Evolutionary conservation across 2,329 filamentous ascomycete species (phyloP).

Genomic region (Paecilomyces formosus): DNA sequence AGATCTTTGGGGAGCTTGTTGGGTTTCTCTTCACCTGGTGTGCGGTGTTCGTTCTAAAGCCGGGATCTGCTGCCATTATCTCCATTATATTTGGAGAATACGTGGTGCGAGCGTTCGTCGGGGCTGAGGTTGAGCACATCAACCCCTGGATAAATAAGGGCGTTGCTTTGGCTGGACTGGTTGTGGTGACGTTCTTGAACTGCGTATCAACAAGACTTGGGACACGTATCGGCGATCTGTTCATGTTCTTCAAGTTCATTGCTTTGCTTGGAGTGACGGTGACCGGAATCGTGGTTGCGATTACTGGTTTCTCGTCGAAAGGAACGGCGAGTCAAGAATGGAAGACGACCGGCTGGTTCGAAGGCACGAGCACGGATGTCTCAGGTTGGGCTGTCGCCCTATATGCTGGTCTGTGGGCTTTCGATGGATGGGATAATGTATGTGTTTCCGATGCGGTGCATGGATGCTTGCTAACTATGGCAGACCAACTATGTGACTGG

Average conservation of each 20-base stretch:
- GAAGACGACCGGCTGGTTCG: slow-evolving; percentile 84
- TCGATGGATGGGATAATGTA: slow-evolving; percentile 98
- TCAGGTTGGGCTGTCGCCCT: slow-evolving; percentile 89
- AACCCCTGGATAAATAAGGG: slow-evolving; percentile 86
- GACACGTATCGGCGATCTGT: slow-evolving; percentile 77
- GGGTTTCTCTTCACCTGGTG: slow-evolving; percentile 97
- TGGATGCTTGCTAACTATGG: slow-evolving; percentile 5
- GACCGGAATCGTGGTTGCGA: slow-evolving; percentile 79
- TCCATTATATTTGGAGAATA: slow-evolving; percentile 98
- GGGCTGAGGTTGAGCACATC: slow-evolving; percentile 73
- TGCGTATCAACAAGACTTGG: slow-evolving; percentile 85
- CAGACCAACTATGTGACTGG: slow-evolving; percentile 96
- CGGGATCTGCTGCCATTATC: slow-evolving; percentile 87
- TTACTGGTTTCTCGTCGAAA: slow-evolving; percentile 72
- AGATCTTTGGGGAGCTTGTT: slow-evolving; percentile 89
- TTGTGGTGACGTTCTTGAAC: slow-evolving; percentile 75
- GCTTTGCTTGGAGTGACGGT: slow-evolving; percentile 80
- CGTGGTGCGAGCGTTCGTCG: slow-evolving; percentile 77
- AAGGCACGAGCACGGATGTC: slow-evolving; percentile 69
- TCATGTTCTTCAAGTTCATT: slow-evolving; percentile 97
- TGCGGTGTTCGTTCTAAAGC: slow-evolving; percentile 87
- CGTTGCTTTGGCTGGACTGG: slow-evolving; percentile 69
- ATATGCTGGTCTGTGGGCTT: slow-evolving; percentile 95
- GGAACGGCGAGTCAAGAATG: slow-evolving; percentile 73
- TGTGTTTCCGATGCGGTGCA: slow-evolving; percentile 27